Evolutionary conservation across 768 basidiomycete species (phyloP).

Genomic region (Suillus placidus): DNA sequence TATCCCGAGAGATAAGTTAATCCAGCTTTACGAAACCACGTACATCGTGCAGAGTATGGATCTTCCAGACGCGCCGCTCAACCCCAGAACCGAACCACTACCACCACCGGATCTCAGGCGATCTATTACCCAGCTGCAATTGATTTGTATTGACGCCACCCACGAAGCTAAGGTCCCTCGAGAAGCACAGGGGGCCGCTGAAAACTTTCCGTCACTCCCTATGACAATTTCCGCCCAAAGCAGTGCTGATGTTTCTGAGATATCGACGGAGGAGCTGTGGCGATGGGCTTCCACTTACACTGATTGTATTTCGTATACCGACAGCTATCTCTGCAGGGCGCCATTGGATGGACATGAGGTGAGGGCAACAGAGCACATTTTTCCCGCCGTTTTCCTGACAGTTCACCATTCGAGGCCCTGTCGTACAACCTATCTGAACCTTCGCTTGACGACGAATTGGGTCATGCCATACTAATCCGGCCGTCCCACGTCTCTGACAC

Average conservation of each 20-base stretch:
- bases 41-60: slow-evolving; percentile 25
- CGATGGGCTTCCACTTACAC: slow-evolving; percentile 34
- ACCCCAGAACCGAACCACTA: slow-evolving; percentile 33
- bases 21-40: slow-evolving; percentile 47
- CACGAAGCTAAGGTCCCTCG: slow-evolving; percentile 35
- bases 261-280: slow-evolving; percentile 26
- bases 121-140: slow-evolving; percentile 65
- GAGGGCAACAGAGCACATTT: slow-evolving; percentile 17
- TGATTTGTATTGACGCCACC: slow-evolving; percentile 42
- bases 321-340: slow-evolving; percentile 50
- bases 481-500: slow-evolving; percentile 16
- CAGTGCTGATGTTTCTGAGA: slow-evolving; percentile 24
- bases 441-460: slow-evolving; percentile 59
- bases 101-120: slow-evolving; percentile 61
- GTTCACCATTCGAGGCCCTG: slow-evolving; percentile 19
- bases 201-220: slow-evolving; percentile 32
- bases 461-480: slow-evolving; percentile 46
- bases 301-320: slow-evolving; percentile 56
- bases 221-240: slow-evolving; percentile 35
- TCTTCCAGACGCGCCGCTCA: slow-evolving; percentile 38
- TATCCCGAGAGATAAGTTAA: slow-evolving; percentile 45
- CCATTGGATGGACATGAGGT: slow-evolving; percentile 44
- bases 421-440: slow-evolving; percentile 38
- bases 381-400: slow-evolving; percentile 14
- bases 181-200: slow-evolving; percentile 31